Evolutionary conservation across 768 basidiomycete species (phyloP), one percentile per base, ranked within the genome.

Genomic region (Gymnopilus junonius): DNA sequence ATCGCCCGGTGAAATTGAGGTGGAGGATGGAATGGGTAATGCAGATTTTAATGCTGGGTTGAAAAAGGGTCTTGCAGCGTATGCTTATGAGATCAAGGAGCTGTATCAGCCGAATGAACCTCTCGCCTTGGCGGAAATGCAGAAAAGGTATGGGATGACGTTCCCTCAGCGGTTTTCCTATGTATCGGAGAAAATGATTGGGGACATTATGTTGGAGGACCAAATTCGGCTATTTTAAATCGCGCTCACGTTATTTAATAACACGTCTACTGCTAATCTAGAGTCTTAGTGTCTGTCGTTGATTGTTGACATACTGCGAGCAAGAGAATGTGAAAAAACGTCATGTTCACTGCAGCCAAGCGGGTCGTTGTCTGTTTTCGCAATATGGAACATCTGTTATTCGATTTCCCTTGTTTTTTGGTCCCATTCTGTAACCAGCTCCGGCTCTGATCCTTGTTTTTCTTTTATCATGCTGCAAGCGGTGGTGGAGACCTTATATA

Each of bases 121-220:
- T 27, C 25, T 57, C 21, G 35, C 34, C 25, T n/a, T 56, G 35
- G 25, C 35, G 55, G 35, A 37, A 21, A 56, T 56, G 55, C 14
- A 42, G 55, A n/a, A 23, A n/a, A 56, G 17, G 37, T 56, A 56
- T 23, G 55, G 55, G 55, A 39, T n/a, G 37, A 23, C 55, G 40
- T 56, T 34, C 20, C 55, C 55, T 42, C 55, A 55, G 39, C 55
- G 55, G 20, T 55, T 55, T 55, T 55, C 55, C n/a, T 55, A 55
- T 39, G 55, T 55, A n/a, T 39, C 55, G 35, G 23, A 11, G 55
- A 55, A 40, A 23, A 55, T 55, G 55, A 37, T 39, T 23, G 55
- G 17, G 55, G 35, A 23, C 11, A 55, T 55, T 39, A 35, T 42
- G 55, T 23, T 55, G 32, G 55, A 55, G 55, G 55, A 55, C 2